Conservation (phyloP, 257 asterid genomes). For the Agastache rugosa region DNA sequence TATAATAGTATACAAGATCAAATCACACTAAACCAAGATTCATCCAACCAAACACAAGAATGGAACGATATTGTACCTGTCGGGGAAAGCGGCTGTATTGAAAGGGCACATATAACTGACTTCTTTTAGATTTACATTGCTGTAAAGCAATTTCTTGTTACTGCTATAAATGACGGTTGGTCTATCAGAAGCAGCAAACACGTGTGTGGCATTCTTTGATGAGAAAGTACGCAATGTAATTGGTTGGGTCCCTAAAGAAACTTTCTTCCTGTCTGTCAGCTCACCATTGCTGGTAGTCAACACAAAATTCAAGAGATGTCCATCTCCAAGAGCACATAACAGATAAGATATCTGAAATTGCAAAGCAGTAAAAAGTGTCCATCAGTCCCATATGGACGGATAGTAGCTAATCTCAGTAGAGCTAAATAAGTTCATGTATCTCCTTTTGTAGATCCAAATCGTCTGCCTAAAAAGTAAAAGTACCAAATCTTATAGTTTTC, state of each 20-base stretch:
- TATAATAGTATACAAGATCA: neutral
- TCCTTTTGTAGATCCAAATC: neutral
- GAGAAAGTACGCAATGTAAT: conserved; percentile 95
- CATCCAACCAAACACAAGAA: conserved; percentile 32
- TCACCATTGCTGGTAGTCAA: conserved; percentile 79
- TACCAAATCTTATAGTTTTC: too few species aligned
- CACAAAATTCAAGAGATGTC: conserved; percentile 91
- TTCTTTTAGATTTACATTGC: conserved; percentile 95
- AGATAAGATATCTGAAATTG: conserved; percentile 86
- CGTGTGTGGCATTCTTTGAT: conserved; percentile 90
- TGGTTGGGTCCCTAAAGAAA: conserved; percentile 96
- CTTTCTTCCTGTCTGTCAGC: conserved; percentile 93
- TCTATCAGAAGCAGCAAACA: conserved; percentile 98
- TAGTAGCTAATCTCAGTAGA: conserved; percentile 11
- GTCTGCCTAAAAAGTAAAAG: neutral
- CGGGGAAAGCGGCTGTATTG: conserved; percentile 98
- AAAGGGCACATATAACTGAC: conserved; percentile 98
- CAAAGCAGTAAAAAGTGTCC: conserved; percentile 28
- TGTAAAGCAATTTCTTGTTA: conserved; percentile 94
- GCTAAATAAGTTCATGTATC: neutral
- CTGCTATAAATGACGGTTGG: conserved; percentile 98
- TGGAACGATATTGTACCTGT: conserved; percentile 61
- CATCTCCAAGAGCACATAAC: conserved; percentile 99
- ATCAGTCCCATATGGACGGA: conserved; percentile 9
- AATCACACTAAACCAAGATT: conserved; percentile 10